Conservation (phyloP, 768 basidiomycete genomes). For the Serendipita vermifera region DNA sequence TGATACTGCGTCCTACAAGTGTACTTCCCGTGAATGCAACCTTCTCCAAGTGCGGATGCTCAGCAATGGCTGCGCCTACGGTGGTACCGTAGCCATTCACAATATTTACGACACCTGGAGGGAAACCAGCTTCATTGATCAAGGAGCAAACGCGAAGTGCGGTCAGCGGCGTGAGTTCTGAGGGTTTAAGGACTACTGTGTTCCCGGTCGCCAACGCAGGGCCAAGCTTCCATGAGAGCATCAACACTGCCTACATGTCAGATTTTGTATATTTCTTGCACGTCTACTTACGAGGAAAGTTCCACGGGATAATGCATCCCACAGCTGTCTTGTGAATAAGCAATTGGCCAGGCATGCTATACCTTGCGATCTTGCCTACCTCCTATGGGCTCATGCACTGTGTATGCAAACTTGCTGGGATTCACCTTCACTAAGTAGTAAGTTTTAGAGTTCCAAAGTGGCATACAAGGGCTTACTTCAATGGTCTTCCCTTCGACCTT, state of each 20-base stretch:
- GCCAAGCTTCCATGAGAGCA: constrained; percentile 69
- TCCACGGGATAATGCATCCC: constrained; percentile 68
- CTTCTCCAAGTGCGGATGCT: constrained; percentile 81
- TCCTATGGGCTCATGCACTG: constrained; percentile 82
- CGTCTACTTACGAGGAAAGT: constrained; percentile 67
- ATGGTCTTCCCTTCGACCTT: constrained; percentile 70
- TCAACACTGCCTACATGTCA: background rate
- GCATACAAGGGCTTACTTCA: constrained; percentile 28
- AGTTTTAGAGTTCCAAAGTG: constrained; percentile 8
- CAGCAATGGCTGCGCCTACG: constrained; percentile 73
- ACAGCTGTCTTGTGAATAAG: constrained; percentile 9
- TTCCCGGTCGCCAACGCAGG: constrained; percentile 86
- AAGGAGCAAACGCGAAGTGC: constrained; percentile 40
- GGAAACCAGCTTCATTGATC: constrained; percentile 66
- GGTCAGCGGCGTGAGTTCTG: constrained; percentile 73
- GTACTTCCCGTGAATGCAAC: constrained; percentile 94
- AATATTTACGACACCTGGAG: constrained; percentile 82
- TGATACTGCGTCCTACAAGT: constrained; percentile 74
- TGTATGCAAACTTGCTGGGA: constrained; percentile 70
- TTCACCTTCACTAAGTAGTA: constrained; percentile 39
- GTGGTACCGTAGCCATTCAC: constrained; percentile 69
- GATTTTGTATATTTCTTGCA: no score
- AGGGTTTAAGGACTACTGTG: constrained; percentile 92
- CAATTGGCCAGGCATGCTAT: background rate
- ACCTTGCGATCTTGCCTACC: constrained; percentile 83